Percentiles rank a stretch among this genome's conserved stretches.
Conservation (phyloP, 148 eudicot genomes). For the Silene latifolia region DNA sequence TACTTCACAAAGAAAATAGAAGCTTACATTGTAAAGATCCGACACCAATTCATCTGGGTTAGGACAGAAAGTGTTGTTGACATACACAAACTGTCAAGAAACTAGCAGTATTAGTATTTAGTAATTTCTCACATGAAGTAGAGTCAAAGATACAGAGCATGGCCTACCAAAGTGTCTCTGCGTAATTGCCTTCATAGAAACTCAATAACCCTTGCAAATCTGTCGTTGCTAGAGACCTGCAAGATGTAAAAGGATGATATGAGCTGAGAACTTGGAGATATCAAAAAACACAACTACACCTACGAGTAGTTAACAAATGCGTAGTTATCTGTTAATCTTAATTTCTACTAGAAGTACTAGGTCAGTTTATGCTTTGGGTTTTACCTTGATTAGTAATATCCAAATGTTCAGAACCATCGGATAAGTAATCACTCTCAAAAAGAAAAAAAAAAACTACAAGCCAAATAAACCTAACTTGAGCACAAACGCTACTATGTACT, state of each 20-base stretch:
- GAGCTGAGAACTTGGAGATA: conserved; percentile 9
- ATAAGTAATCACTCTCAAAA: too few species aligned
- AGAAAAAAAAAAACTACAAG: too few species aligned
- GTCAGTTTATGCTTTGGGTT: too few species aligned
- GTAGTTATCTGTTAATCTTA: too few species aligned
- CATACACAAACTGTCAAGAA: conserved; percentile 71
- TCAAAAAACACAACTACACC: not conserved
- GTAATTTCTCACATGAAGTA: not conserved
- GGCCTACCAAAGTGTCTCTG: conserved; percentile 75
- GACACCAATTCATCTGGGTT: conserved; percentile 80
- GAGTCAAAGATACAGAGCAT: conserved; percentile 1
- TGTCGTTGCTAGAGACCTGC: conserved; percentile 79
- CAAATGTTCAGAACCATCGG: too few species aligned
- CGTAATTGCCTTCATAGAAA: conserved; percentile 90
- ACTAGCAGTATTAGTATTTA: conserved; percentile 12
- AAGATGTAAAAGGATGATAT: not conserved
- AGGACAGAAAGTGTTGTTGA: conserved; percentile 92
- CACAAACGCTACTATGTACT: too few species aligned
- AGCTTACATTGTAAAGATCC: conserved; percentile 81
- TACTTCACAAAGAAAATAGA: not conserved
- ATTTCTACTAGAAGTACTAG: too few species aligned
- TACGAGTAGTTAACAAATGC: too few species aligned
- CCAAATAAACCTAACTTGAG: too few species aligned
- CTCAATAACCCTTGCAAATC: conserved; percentile 79
- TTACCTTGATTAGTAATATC: too few species aligned